phyloP scores from a whole-genome alignment of 306 rosid genomes.

The Malus domestica region DNA sequence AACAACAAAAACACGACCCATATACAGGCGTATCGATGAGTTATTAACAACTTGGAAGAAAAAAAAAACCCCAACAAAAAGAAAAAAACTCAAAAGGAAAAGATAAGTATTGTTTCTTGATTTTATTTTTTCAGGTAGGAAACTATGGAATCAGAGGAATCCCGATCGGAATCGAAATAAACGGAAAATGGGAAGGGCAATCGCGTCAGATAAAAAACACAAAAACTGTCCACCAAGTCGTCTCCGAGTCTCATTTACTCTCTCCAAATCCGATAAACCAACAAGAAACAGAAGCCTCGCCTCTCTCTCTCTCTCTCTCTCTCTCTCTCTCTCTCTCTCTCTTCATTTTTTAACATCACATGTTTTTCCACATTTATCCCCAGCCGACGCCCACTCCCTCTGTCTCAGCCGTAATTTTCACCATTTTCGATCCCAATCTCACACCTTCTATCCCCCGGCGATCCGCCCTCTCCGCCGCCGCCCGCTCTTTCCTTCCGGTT shows the following conservation, averaged over 20 bases:
- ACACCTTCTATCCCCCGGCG: conserved; percentile 11
- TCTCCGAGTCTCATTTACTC: conserved; percentile 30
- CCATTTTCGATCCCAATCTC: conserved; percentile 33
- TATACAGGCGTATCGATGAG: no score
- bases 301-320: not conserved
- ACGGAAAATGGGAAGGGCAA: conserved; percentile 8
- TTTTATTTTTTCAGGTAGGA: not conserved
- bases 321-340: conserved; percentile 29
- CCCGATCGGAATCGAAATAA: conserved; percentile 22
- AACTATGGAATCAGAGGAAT: not conserved
- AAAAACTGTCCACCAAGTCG: conserved; percentile 28
- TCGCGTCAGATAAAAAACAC: conserved; percentile 4
- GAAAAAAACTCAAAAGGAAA: not conserved
- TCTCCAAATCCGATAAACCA: conserved; percentile 24
- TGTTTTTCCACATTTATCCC: conserved; percentile 48
- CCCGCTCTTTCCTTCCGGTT: not conserved
- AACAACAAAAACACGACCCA: no score
- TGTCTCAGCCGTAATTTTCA: conserved; percentile 19
- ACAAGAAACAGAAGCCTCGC: not conserved
- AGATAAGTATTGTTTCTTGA: not conserved
- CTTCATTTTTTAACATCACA: conserved; percentile 21
- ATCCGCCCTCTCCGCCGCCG: conserved; percentile 26
- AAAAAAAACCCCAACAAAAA: no score
- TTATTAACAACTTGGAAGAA: no score
- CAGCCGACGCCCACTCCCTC: conserved; percentile 15